A percentile compares a stretch with the other conserved stretches of the same genome.
These are phyloP conservation scores for Trypanosoma mega DNA, from an alignment of 208 protist species.

Conservation along the genomic window DNA sequence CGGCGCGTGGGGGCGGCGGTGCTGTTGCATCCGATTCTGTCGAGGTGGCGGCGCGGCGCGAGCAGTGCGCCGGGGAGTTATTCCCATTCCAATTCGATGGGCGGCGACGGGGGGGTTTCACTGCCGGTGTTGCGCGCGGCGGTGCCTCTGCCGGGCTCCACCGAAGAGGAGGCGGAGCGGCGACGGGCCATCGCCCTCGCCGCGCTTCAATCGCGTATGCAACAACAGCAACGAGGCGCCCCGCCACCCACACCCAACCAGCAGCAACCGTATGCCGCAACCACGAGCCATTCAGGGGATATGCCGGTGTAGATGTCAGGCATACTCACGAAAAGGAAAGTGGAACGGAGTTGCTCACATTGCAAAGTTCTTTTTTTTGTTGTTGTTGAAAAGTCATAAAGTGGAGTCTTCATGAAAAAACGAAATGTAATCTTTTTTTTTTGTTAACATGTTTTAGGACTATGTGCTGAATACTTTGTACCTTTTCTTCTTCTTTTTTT, in stretches of 20 bases:
- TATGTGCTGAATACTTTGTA: no score
- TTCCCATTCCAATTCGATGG: background rate
- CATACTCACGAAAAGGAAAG: no score
- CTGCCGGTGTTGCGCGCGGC: background rate
- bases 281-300: no score
- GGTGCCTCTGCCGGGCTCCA: conserved; percentile 58
- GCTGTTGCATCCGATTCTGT: conserved; percentile 14
- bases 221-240: conserved; percentile 30
- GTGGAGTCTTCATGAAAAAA: no score
- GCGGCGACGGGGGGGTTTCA: background rate
- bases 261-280: background rate
- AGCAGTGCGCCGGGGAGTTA: background rate
- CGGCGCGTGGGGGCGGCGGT: background rate
- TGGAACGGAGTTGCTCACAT: no score
- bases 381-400: no score
- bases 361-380: no score
- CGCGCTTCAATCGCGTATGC: conserved; percentile 51
- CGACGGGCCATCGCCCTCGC: conserved; percentile 63
- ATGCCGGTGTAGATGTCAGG: no score
- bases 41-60: background rate
- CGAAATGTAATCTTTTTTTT: no score
- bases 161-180: conserved; percentile 72
- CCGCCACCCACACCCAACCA: no score
- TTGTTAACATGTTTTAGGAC: no score
- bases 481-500: no score